These are phyloP conservation scores for Ophiosphaerella narmari DNA, from an alignment of 2,329 filamentous ascomycete genomes.

Conservation along the genomic window DNA sequence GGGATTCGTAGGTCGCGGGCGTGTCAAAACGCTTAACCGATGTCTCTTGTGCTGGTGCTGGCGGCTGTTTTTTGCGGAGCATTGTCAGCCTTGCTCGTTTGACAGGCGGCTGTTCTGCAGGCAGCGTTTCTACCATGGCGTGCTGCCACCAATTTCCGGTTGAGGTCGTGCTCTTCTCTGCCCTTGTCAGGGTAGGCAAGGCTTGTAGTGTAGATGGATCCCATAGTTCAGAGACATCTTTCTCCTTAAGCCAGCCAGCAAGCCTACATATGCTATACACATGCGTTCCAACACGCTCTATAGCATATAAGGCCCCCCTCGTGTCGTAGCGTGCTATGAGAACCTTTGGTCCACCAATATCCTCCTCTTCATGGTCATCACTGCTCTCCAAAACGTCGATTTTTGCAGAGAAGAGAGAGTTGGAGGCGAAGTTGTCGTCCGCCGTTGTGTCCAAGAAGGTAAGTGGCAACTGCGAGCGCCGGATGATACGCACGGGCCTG, in stretches of 20 bases:
- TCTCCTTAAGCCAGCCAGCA: slow-evolving; percentile 67
- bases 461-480: slow-evolving; percentile 44
- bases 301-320: slow-evolving; percentile 78
- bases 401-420: slow-evolving; percentile 41
- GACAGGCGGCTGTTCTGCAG: slow-evolving; percentile 19
- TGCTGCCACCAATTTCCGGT: slow-evolving; percentile 39
- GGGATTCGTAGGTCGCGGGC: slow-evolving; percentile 3
- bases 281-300: slow-evolving; percentile 66
- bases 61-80: slow-evolving; percentile 25
- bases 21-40: background rate
- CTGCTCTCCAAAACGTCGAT: slow-evolving; percentile 38
- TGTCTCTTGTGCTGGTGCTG: slow-evolving; percentile 9
- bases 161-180: background rate
- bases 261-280: slow-evolving; percentile 72
- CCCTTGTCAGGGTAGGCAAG: slow-evolving; percentile 64
- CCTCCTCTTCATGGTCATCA: slow-evolving; percentile 7
- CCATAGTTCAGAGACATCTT: slow-evolving; percentile 51
- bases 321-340: slow-evolving; percentile 42
- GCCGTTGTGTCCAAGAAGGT: slow-evolving; percentile 43
- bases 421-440: slow-evolving; percentile 25
- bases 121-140: slow-evolving; percentile 26
- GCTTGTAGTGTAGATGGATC: slow-evolving; percentile 42
- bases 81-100: slow-evolving; percentile 37
- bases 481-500: slow-evolving; percentile 41
- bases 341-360: slow-evolving; percentile 23